Evolutionary conservation across 352 stramenopile genomes (phyloP).

Genomic region (Elongisporangium anandrum): DNA sequence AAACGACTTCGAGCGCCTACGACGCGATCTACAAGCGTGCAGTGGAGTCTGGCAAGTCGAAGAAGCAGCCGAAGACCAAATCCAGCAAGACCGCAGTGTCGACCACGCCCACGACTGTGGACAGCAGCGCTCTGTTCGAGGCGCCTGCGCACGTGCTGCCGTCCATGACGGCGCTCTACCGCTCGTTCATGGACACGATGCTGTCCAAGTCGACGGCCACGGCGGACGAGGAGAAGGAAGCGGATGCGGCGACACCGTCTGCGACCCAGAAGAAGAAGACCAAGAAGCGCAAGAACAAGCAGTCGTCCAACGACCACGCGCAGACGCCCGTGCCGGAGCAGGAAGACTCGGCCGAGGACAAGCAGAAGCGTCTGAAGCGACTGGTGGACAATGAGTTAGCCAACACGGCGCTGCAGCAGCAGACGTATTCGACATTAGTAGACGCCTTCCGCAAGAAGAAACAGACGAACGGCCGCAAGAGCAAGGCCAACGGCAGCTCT

Average conservation of each 20-base stretch:
- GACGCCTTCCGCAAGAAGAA: slow-evolving; percentile 58
- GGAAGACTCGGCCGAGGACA: slow-evolving; percentile 9
- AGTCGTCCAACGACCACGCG: background rate
- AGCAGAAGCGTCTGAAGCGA: slow-evolving; percentile 57
- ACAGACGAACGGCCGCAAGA: slow-evolving; percentile 16
- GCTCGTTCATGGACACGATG: slow-evolving; percentile 87
- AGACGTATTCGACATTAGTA: slow-evolving; percentile 70
- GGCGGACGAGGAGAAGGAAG: slow-evolving; percentile 10
- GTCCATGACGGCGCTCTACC: slow-evolving; percentile 79
- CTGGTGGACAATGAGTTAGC: slow-evolving; percentile 67
- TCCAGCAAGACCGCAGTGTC: slow-evolving; percentile 11
- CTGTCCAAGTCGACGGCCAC: slow-evolving; percentile 52
- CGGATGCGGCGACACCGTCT: slow-evolving; percentile 1
- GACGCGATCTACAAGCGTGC: slow-evolving; percentile 41
- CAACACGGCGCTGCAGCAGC: slow-evolving; percentile 45
- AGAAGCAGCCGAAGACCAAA: slow-evolving; percentile 16
- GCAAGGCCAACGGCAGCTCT: background rate
- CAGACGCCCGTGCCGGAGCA: slow-evolving; percentile 22
- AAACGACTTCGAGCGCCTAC: slow-evolving; percentile 24
- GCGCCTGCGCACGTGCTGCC: slow-evolving; percentile 77
- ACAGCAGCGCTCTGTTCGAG: slow-evolving; percentile 55
- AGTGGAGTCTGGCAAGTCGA: slow-evolving; percentile 7
- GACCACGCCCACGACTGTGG: slow-evolving; percentile 11
- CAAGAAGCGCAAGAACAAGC: slow-evolving; percentile 63
- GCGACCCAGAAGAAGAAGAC: slow-evolving; percentile 37